A percentile compares a stretch with the other conserved stretches of the same genome.
phyloP scores from a whole-genome alignment of 2,329 filamentous ascomycete species.

The Catunica adiposa region DNA sequence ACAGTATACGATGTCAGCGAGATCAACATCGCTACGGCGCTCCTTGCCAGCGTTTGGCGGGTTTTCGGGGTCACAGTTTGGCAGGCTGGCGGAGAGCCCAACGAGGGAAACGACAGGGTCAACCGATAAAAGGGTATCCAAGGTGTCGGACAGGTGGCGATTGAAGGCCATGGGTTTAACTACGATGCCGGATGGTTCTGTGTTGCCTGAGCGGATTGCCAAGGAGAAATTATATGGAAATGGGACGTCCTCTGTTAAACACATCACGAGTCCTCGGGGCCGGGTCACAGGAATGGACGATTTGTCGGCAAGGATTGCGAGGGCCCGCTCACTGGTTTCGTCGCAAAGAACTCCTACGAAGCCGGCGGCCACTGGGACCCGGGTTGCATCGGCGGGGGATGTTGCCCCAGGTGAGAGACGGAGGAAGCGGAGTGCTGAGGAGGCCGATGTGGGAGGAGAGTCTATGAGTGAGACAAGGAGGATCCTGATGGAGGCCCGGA shows the following conservation, averaged over 20 bases:
- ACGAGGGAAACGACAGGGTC: no score
- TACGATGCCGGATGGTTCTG: constrained; percentile 36
- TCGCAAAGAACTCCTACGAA: constrained; percentile 5
- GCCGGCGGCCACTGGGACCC: neutral
- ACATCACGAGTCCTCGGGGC: no score
- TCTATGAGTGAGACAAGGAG: constrained; percentile 19
- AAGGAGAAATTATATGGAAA: constrained; percentile 25
- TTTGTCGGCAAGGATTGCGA: constrained; percentile 10
- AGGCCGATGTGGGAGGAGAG: constrained; percentile 15
- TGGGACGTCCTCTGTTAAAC: constrained; percentile 16
- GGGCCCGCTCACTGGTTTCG: constrained; percentile 8
- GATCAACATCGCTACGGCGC: constrained; percentile 6
- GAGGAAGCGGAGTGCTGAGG: constrained; percentile 21
- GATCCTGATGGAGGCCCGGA: constrained; percentile 28
- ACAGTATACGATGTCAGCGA: constrained; percentile 11
- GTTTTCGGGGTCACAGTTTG: constrained; percentile 12
- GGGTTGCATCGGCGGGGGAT: constrained; percentile 16
- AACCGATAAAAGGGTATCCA: constrained; percentile 20
- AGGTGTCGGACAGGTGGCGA: constrained; percentile 29
- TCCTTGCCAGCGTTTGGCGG: constrained; percentile 17
- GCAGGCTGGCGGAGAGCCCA: no score
- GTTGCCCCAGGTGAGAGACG: no score
- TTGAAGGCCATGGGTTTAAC: constrained; percentile 36
- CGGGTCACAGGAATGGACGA: constrained; percentile 19
- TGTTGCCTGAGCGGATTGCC: constrained; percentile 34